Evolutionary conservation across 1,284 basidiomycete species (phyloP).

Genomic region (Sporisorium exsertum): DNA sequence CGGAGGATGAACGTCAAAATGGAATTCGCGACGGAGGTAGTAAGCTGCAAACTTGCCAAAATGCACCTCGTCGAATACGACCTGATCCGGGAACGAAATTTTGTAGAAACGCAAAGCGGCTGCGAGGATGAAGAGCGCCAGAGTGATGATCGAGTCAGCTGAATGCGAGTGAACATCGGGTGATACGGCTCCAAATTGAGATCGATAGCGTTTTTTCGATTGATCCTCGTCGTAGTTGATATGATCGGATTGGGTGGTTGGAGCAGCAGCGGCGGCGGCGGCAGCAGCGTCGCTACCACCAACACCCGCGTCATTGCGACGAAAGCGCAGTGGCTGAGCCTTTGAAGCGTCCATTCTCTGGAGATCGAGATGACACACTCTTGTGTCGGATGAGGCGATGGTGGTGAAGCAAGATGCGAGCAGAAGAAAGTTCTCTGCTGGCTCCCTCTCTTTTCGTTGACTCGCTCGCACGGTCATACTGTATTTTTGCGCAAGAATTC

Average conservation of each 20-base stretch:
- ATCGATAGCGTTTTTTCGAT: slow-evolving; percentile 20
- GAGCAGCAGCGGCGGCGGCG: neutral
- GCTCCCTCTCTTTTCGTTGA: neutral
- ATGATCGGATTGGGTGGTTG: slow-evolving; percentile 2
- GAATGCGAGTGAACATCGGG: slow-evolving; percentile 30
- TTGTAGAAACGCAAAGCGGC: slow-evolving; percentile 52
- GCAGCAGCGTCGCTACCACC: neutral
- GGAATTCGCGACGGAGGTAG: slow-evolving; percentile 75
- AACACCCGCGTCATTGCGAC: slow-evolving; percentile 16
- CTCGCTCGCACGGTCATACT: slow-evolving; percentile 15
- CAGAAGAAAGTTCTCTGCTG: neutral
- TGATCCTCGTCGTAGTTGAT: neutral
- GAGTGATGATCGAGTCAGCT: slow-evolving; percentile 29
- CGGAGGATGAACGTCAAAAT: slow-evolving; percentile 99
- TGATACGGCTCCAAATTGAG: slow-evolving; percentile 4
- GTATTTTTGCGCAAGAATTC: neutral
- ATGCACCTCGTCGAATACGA: slow-evolving; percentile 69
- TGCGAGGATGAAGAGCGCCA: slow-evolving; percentile 49
- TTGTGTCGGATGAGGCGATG: slow-evolving; percentile 4
- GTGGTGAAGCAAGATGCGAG: neutral
- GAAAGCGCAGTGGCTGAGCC: slow-evolving; percentile 35
- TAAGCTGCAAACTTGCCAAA: slow-evolving; percentile 69
- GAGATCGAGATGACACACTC: slow-evolving; percentile 3
- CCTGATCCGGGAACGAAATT: slow-evolving; percentile 60
- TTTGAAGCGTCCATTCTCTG: slow-evolving; percentile 24